Base-by-base conservation (phyloP, 2,329 filamentous ascomycete species). In the Diaporthe sp. region DNA sequence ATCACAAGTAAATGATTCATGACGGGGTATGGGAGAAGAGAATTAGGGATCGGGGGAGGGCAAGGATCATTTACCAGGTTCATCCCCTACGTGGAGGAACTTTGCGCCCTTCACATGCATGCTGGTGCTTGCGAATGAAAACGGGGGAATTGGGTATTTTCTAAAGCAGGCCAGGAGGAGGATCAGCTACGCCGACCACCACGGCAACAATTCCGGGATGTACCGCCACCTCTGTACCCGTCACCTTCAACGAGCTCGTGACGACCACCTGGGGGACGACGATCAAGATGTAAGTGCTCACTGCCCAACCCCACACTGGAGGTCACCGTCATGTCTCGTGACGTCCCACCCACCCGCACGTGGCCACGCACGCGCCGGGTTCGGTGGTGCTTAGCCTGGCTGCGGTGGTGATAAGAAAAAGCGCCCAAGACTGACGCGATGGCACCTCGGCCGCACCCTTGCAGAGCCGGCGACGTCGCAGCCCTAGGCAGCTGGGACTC, bases 401-500 rank as follows among this genome's bases (percentile, higher is more conserved):
- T 37, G 5, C 27, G 19, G 12, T 30, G n/a, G 37, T 27, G 17
- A 39, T 22, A 19, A 2, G 25, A 22, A 37, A 22, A 47, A 17
- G 17, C 22, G 17, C 39, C 59, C 17, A 13, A 47, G 35, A 35
- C 44, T 51, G 47, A 63, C 56, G 47, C 27, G 44, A 53, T 44
- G 12, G n/a, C 3, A 58, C 39, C 47, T 50, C 12, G 25, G 55
- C 61, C 27, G 3, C 30, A 39, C 39, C 17, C 42, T 59, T 59
- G 44, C 44, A 80, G 79, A 47, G 68, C 72, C 32, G 80, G 79
- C 35, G 78, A 78, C 71, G 72, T 75, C 30, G 44, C 78, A 4
- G 70, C 76, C n/a, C 78, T 92, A 6, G 89, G 90, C 0, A 82
- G 77, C 76, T 92, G 90, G 90, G 81, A 85, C 53, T 81, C 85